These are phyloP conservation scores for Fistulinella cinereoalba DNA, from an alignment of 1,284 basidiomycete species.

Conservation along the genomic window DNA sequence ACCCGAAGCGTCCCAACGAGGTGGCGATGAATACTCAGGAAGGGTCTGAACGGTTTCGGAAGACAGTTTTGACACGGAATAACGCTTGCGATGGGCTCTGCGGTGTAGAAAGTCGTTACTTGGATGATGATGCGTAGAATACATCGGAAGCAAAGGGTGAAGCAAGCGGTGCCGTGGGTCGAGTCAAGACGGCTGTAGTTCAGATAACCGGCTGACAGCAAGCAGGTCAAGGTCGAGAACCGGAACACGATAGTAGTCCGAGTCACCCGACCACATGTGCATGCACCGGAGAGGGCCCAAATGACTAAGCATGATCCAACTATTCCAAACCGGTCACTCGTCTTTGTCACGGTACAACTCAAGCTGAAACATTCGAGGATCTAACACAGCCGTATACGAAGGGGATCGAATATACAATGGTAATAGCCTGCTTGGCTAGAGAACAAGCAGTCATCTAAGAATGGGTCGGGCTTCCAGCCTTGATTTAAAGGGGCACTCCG, in stretches of 20 bases:
- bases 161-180: neutral
- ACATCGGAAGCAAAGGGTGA: constrained; percentile 1
- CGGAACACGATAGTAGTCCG: too few relatives aligned
- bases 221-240: constrained; percentile 6
- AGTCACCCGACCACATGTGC: neutral
- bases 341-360: too few relatives aligned
- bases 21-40: constrained; percentile 59
- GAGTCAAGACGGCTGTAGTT: constrained; percentile 6
- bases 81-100: constrained; percentile 51
- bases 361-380: too few relatives aligned
- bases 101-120: constrained; percentile 26
- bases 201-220: constrained; percentile 1
- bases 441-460: too few relatives aligned
- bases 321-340: too few relatives aligned
- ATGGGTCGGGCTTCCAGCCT: too few relatives aligned
- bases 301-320: constrained; percentile 28
- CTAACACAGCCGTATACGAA: too few relatives aligned
- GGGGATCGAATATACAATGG: too few relatives aligned
- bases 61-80: constrained; percentile 57
- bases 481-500: constrained; percentile 16
- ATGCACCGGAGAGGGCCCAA: neutral
- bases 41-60: constrained; percentile 67
- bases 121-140: constrained; percentile 10
- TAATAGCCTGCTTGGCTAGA: too few relatives aligned
- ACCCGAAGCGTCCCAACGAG: constrained; percentile 22